phyloP scores from a whole-genome alignment of 805 yeast species.

The Lipomyces oligophaga region DNA sequence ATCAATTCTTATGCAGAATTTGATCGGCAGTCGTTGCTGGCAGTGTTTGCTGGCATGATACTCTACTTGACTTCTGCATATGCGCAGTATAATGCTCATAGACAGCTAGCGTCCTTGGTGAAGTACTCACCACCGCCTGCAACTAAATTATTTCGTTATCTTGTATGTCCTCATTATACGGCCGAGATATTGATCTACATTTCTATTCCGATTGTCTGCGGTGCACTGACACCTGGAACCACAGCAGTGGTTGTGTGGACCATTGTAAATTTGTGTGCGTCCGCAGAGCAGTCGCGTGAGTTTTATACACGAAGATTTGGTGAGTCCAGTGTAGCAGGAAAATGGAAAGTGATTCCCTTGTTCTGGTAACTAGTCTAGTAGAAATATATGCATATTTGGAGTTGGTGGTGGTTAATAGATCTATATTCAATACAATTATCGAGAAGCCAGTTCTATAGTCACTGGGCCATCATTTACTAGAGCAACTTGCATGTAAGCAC shows the following conservation, averaged over 20 bases:
- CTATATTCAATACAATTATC: no score
- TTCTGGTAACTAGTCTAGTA: no score
- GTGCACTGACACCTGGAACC: slow-evolving; percentile 24
- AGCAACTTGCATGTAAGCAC: slow-evolving; percentile 95
- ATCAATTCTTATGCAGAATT: neutral
- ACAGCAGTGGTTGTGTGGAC: slow-evolving; percentile 36
- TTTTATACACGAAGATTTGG: slow-evolving; percentile 41
- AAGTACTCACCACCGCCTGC: slow-evolving; percentile 46
- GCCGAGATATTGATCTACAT: slow-evolving; percentile 55
- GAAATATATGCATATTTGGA: no score
- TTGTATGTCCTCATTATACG: slow-evolving; percentile 60
- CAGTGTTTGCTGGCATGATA: slow-evolving; percentile 20
- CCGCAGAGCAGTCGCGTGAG: slow-evolving; percentile 47
- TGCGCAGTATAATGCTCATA: slow-evolving; percentile 51
- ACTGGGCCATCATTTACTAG: slow-evolving; percentile 91
- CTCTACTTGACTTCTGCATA: slow-evolving; percentile 40
- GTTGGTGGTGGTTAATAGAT: no score
- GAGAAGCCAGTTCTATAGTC: slow-evolving; percentile 57
- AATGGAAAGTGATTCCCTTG: slow-evolving; percentile 17
- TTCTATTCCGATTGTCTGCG: slow-evolving; percentile 26
- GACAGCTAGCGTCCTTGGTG: slow-evolving; percentile 45
- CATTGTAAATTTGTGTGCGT: slow-evolving; percentile 45
- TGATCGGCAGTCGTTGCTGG: neutral
- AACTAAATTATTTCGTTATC: slow-evolving; percentile 37
- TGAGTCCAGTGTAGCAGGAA: slow-evolving; percentile 11